Percentiles rank a stretch among this genome's conserved stretches.
Conservation (phyloP, 345 rosid genomes). For the Bruguiera parviflora region DNA sequence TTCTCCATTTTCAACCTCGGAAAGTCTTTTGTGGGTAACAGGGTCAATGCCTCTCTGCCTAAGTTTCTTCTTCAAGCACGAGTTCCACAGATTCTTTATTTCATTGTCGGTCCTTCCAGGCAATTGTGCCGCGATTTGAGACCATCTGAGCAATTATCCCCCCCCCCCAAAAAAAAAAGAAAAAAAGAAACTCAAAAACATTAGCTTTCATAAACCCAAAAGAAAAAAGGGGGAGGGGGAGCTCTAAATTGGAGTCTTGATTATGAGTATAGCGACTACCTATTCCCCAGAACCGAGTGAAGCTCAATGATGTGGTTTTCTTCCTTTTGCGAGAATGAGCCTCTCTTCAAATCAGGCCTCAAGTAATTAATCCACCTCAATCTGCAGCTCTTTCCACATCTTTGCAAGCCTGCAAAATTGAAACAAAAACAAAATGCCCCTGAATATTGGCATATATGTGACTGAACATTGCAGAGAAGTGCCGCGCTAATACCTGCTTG, state of each 20-base stretch:
- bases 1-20: slow-evolving; percentile 48
- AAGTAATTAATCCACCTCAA: slow-evolving; percentile 93
- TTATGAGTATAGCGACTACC: slow-evolving; percentile 32
- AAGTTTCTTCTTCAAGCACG: slow-evolving; percentile 35
- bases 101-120: slow-evolving; percentile 38
- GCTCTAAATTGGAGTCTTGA: too few relatives aligned
- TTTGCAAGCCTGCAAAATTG: slow-evolving; percentile 60
- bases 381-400: slow-evolving; percentile 98
- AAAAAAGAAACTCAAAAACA: background rate
- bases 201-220: background rate
- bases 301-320: slow-evolving; percentile 85
- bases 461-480: background rate
- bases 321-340: slow-evolving; percentile 89
- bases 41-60: slow-evolving; percentile 37
- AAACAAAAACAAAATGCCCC: background rate
- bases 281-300: slow-evolving; percentile 86
- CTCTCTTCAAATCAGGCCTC: slow-evolving; percentile 97
- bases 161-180: background rate
- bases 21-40: slow-evolving; percentile 32
- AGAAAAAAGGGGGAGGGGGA: background rate
- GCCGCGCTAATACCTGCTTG: slow-evolving; percentile 56
- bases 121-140: slow-evolving; percentile 37
- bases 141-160: slow-evolving; percentile 23
- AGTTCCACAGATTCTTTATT: slow-evolving; percentile 36
- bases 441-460: background rate